A percentile compares a stretch with the other conserved stretches of the same genome.
Conservation (phyloP, 345 rosid species). For the Dimocarpus longan region DNA sequence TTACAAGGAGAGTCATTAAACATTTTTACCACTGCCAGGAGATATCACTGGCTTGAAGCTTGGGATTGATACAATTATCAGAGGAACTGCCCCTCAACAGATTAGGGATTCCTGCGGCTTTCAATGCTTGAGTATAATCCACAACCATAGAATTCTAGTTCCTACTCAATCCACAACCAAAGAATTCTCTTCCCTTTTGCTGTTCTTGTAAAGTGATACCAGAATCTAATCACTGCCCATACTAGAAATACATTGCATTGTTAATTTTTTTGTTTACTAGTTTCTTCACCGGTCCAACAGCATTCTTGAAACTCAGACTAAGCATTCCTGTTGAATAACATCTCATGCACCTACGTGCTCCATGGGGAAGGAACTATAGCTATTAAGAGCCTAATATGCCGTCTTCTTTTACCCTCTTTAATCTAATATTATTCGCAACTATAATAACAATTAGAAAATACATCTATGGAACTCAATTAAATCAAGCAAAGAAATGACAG, state of each 20-base stretch:
- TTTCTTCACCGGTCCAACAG: neutral
- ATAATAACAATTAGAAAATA: neutral
- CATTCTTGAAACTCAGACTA: neutral
- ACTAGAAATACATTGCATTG: neutral
- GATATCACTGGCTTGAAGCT: too few relatives aligned
- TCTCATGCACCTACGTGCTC: neutral
- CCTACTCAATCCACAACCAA: neutral
- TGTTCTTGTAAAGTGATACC: neutral
- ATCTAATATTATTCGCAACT: neutral
- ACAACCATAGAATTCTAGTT: neutral
- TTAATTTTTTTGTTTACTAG: neutral
- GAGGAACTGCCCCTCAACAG: too few relatives aligned
- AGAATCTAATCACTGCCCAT: too few relatives aligned
- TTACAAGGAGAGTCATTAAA: too few relatives aligned
- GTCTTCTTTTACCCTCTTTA: too few relatives aligned
- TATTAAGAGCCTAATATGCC: neutral
- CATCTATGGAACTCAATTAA: neutral
- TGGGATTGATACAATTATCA: too few relatives aligned
- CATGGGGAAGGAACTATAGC: neutral
- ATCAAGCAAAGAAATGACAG: neutral
- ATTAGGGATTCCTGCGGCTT: too few relatives aligned
- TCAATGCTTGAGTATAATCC: too few relatives aligned
- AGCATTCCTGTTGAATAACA: neutral
- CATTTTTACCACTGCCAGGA: too few relatives aligned
- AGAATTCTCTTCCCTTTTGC: neutral